Base-by-base conservation (phyloP, 179 eudicot genomes). In the Heliamphora pulchella region DNA sequence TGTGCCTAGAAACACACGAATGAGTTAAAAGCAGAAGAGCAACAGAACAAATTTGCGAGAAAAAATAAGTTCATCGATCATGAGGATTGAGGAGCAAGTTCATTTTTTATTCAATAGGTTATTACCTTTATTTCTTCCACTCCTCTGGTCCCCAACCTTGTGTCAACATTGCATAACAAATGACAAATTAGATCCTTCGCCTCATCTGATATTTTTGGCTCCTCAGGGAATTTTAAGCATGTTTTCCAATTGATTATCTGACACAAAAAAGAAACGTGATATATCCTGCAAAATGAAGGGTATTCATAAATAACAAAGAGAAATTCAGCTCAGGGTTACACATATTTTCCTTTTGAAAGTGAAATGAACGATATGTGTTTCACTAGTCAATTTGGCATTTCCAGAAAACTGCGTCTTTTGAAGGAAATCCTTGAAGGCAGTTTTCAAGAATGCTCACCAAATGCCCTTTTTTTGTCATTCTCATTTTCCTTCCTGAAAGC, bases 171-270 rank as follows among this genome's bases (percentile, higher is more conserved):
- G 81, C 94, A 89, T 79, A 91, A 79, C 83, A 91, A 84, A 77
- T 75, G 92, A 77, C 85, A 87, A 69, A 91, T 91, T 62, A 91
- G 87, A 87, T 91, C 92, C 85, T 83, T 88, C 46, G 94, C 94
- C 78, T 89, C 90, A 54, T 83, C 83, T 53, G 94, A 87, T 77
- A 91, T 70, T 81, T 83, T 88, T 81, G 92, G 91, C 77, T 91
- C 94, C 79, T 89, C 94, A 4, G 94, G 94, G 78, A 91, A 91
- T 78, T 89, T 91, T 81, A 91, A 76, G 88, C 94, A 91, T 80
- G 90, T 84, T 83, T 79, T 88, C 94, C 94, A 91, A 78, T 89
- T 88, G 71, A 90, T 88, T 77, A 91, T 91, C 94, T 90, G 89
- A 74, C 76, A 57, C 79, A 87, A 75, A 61, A 77, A 68, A 78